Conservation (phyloP, 768 basidiomycete species). For the Trametes gibbosa region DNA sequence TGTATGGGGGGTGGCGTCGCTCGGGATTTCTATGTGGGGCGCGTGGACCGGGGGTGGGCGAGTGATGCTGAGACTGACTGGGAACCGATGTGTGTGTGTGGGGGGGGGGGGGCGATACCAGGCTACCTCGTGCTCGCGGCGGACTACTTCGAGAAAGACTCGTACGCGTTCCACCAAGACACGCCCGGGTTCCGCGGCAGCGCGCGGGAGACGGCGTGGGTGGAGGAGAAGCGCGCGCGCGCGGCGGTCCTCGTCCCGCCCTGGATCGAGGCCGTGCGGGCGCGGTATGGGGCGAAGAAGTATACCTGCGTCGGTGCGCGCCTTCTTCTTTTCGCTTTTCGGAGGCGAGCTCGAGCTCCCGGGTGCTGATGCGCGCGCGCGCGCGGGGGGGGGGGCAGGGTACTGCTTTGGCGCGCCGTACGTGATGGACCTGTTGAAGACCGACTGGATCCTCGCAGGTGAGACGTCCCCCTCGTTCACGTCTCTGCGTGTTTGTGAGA, state of each 20-base stretch:
- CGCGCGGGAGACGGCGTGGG: no score
- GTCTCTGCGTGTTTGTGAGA: neutral
- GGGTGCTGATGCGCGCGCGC: no score
- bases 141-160: slow-evolving; percentile 65
- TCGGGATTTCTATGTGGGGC: no score
- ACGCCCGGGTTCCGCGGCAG: slow-evolving; percentile 36
- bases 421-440: slow-evolving; percentile 44
- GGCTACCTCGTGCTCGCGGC: slow-evolving; percentile 58
- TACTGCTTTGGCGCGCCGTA: slow-evolving; percentile 61
- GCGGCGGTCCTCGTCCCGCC: slow-evolving; percentile 42
- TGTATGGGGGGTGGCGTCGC: no score
- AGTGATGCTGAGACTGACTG: no score
- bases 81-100: no score
- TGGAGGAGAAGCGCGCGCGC: slow-evolving; percentile 31
- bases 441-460: slow-evolving; percentile 49
- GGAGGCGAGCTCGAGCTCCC: no score
- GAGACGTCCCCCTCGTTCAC: slow-evolving; percentile 1
- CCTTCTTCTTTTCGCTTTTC: no score
- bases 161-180: slow-evolving; percentile 38
- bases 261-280: slow-evolving; percentile 52
- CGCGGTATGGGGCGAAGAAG: slow-evolving; percentile 42
- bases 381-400: slow-evolving; percentile 31
- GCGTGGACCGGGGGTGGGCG: no score
- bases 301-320: slow-evolving; percentile 19
- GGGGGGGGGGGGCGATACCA: no score